Evolutionary conservation across 2,329 filamentous ascomycete genomes (phyloP), one percentile per base, ranked within the genome.

Genomic region (Piedraia hortae): DNA sequence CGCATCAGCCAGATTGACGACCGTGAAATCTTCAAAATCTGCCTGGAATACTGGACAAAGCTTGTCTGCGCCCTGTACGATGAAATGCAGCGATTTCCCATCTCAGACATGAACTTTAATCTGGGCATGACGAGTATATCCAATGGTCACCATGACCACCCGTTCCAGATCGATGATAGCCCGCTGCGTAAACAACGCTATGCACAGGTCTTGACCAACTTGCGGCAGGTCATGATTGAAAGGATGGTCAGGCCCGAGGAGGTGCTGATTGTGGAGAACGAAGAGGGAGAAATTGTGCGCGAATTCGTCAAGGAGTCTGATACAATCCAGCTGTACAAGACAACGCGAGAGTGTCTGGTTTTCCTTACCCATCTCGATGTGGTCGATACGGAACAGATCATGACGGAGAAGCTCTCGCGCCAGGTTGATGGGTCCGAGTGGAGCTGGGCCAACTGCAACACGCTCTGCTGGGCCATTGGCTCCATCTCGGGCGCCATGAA

Each of bases 361-460:
- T 97, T 93, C 46, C 59, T 97, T 24, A 97, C 88, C 15, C 85
- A 97, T 54, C 53, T 97, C 38, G 85, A 97, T 39, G 88, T 97
- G 18, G 69, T 89, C 29, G 85, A 97, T 42, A 97, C 82, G 1
- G 85, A 97, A 48, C 73, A 73, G 31, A 97, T 97, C 53, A 97
- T 97, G 88, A 91, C 85, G 4, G 88, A 97, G 43, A 97, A 97
- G 52, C 58, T 97, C 23, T 69, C 78, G 14, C 71, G 78, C 34
- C 85, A 97, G 48, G 85, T 97, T 7, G 85, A 97, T 43, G 78
- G 78, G 11, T 60, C 62, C 2, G 88, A 97, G 48, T 97, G 85
- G 85, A 97, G 88, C 4, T 97, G 85, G 85, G 75, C 80, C 31
- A 97, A 97, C 52, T 97, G 85, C 64, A 97, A 97, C 50, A 91